Evolutionary conservation across 495 filamentous ascomycete species (phyloP).

Genomic region (Penicillium atrosanguineum): DNA sequence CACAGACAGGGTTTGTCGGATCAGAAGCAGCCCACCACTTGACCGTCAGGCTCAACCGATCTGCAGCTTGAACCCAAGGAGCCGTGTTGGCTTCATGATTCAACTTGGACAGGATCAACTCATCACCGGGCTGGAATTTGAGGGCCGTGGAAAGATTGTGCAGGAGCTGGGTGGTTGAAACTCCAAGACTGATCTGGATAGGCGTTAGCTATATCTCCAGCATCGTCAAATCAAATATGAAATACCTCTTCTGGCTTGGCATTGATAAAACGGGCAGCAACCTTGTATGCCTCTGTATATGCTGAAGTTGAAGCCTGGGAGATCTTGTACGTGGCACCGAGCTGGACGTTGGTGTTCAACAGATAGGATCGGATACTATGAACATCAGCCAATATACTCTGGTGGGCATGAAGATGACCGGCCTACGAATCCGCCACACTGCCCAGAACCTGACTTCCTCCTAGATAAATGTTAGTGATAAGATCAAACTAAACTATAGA

Average conservation of each 20-base stretch:
- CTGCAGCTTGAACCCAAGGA: conserved; percentile 64
- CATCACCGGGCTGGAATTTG: conserved; percentile 54
- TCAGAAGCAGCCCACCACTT: conserved; percentile 60
- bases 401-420: not conserved
- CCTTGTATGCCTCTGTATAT: conserved; percentile 54
- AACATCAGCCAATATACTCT: not conserved
- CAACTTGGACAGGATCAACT: conserved; percentile 63
- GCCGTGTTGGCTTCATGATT: conserved; percentile 74
- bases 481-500: not conserved
- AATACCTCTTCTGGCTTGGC: conserved; percentile 60
- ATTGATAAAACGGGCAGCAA: conserved; percentile 67
- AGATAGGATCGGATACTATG: conserved; percentile 63
- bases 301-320: conserved; percentile 52
- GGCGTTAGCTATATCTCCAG: conserved; percentile 1
- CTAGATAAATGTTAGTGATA: conserved; percentile 20
- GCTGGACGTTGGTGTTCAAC: conserved; percentile 66
- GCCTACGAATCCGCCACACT: conserved; percentile 63
- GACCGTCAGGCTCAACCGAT: conserved; percentile 51
- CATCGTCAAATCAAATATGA: conserved; percentile 16
- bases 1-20: conserved; percentile 52
- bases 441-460: conserved; percentile 66
- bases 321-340: conserved; percentile 62
- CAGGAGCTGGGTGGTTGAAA: conserved; percentile 71
- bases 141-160: conserved; percentile 65
- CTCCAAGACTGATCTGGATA: conserved; percentile 44